Evolutionary conservation across 768 basidiomycete species (phyloP), one percentile per base, ranked within the genome.

Genomic region (Termitomyces sp.): DNA sequence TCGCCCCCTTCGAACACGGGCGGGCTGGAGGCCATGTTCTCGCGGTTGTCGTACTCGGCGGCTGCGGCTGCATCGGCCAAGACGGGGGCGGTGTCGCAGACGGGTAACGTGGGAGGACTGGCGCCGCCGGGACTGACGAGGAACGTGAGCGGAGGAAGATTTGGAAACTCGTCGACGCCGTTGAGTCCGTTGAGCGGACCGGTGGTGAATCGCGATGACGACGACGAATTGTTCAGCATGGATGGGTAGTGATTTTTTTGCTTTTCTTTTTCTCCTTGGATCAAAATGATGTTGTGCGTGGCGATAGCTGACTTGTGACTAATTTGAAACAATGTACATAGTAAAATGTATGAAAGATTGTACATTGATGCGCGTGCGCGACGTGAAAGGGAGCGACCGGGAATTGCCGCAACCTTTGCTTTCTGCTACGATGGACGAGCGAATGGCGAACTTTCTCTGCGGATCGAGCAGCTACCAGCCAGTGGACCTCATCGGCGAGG

Each of bases 401-500:
- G 34, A 57, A 51, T 27, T 58, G 60, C 60, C 60, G 60, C 51
- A 49, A 48, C 9, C n/a, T 53, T 43, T 14, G 37, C 40, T 53
- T 28, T 6, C 35, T 37, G 25, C 53, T 23, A 59, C 37, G 42
- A 65, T 63, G 66, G 61, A 61, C 58, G 63, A 63, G 40, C 51
- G 59, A 54, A 65, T 79, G 58, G 65, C 73, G 40, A 74, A 70
- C 55, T 86, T 85, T 56, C 71, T 75, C 55, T 78, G 80, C 52
- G 80, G 76, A 39, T 39, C 37, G 42, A 71, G 75, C 51, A 69
- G 73, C 65, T 95, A 94, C 69, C 79, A 84, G 66, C 82, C 90
- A 1, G 72, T 89, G 47, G 89, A 92, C 70, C 84, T 91, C 58
- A 91, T 94, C 52, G 94, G 96, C 32, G 96, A 98, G 67, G 96